Percentiles rank a stretch among this genome's conserved stretches.
Conservation (phyloP, 768 basidiomycete genomes). For the Tylopilus subfusipes region DNA sequence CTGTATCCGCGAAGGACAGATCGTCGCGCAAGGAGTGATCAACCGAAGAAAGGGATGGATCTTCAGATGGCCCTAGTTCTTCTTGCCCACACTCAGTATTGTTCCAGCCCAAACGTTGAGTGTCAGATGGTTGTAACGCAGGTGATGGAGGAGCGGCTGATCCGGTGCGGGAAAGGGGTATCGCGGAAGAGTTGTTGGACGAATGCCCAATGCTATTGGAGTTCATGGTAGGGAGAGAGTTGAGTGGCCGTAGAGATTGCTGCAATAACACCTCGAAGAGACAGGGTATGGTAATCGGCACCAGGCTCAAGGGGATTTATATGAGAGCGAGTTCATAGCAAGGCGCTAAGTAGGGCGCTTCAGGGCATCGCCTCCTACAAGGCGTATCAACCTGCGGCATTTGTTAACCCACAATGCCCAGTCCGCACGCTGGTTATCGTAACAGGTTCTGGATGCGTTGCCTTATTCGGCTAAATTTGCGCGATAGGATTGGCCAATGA, state of each 20-base stretch:
- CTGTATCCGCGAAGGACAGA: background rate
- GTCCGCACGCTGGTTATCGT: too few species aligned
- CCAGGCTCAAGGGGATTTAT: too few species aligned
- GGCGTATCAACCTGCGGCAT: too few species aligned
- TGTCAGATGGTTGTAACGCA: constrained; percentile 18
- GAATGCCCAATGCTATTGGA: background rate
- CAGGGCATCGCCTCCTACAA: too few species aligned
- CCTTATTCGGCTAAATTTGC: too few species aligned
- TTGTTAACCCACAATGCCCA: too few species aligned
- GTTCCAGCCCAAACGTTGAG: background rate
- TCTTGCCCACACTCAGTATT: too few species aligned
- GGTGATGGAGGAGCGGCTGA: constrained; percentile 29
- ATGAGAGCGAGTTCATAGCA: too few species aligned
- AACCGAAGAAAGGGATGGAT: constrained; percentile 31
- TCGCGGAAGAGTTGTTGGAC: constrained; percentile 43
- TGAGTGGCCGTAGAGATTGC: background rate
- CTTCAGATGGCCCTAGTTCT: constrained; percentile 22
- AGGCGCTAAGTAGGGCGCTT: too few species aligned
- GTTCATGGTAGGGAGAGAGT: constrained; percentile 11
- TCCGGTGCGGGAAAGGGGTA: constrained; percentile 40
- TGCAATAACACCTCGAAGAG: background rate
- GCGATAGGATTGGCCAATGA: too few species aligned
- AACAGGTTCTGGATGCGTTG: too few species aligned
- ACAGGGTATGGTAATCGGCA: background rate
- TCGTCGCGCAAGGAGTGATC: background rate